These are phyloP conservation scores for Cytospora piceae DNA, from an alignment of 2,329 filamentous ascomycete genomes.

Conservation along the genomic window DNA sequence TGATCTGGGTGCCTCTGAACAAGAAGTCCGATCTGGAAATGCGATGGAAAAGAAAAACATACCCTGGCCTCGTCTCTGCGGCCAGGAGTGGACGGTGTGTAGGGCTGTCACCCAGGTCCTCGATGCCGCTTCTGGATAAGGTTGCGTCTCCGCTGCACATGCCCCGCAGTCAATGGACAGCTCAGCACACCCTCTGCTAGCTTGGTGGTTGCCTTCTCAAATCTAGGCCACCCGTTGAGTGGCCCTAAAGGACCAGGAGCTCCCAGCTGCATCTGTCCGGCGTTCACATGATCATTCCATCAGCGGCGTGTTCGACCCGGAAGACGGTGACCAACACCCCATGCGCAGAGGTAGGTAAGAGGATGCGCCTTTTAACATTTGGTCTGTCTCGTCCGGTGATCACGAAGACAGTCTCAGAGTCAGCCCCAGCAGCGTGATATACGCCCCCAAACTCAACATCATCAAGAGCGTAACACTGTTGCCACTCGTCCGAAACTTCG, in stretches of 20 bases:
- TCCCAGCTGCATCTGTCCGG: conserved; percentile 22
- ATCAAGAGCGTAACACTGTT: conserved; percentile 65
- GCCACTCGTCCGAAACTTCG: conserved; percentile 66
- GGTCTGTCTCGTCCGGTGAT: background rate
- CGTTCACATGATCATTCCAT: conserved; percentile 27
- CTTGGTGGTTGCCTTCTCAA: conserved; percentile 14
- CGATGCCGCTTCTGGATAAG: conserved; percentile 16
- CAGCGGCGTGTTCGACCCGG: background rate
- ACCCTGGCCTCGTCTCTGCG: background rate
- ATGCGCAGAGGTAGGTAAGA: background rate
- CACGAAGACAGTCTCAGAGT: conserved; percentile 49
- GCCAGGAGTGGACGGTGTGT: background rate
- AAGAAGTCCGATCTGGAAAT: conserved; percentile 1
- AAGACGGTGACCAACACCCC: conserved; percentile 2
- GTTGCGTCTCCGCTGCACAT: conserved; percentile 20
- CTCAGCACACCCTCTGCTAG: conserved; percentile 22
- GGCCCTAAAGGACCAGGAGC: conserved; percentile 15
- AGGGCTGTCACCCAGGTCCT: conserved; percentile 16
- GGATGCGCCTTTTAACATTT: background rate
- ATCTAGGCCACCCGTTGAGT: conserved; percentile 9
- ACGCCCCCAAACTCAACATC: conserved; percentile 59
- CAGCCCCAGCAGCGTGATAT: conserved; percentile 59
- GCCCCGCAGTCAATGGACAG: conserved; percentile 18
- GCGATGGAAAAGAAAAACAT: background rate
- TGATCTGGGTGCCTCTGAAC: background rate